Conservation (phyloP, 2,329 filamentous ascomycete species). For the Hansfordia pulvinata region DNA sequence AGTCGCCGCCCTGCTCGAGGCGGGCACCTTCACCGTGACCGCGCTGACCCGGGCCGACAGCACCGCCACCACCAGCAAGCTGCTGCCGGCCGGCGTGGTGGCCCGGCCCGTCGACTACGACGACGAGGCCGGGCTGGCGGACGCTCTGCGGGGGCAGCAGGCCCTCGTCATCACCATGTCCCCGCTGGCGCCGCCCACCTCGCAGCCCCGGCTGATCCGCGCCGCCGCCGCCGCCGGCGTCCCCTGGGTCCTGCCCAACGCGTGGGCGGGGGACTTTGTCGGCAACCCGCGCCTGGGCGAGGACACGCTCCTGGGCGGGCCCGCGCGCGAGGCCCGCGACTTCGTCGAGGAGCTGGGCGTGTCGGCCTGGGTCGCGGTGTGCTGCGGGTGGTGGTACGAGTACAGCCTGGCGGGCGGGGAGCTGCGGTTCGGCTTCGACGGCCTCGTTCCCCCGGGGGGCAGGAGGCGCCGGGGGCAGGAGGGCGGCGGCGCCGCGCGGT, state of each 20-base stretch:
- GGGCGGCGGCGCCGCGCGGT: slow-evolving; percentile 17
- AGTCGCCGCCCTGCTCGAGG: slow-evolving; percentile 21
- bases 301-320: slow-evolving; percentile 12
- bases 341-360: slow-evolving; percentile 21
- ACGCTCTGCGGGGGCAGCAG: slow-evolving; percentile 34
- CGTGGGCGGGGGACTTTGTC: slow-evolving; percentile 22
- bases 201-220: slow-evolving; percentile 30
- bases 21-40: slow-evolving; percentile 31
- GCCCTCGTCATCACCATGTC: slow-evolving; percentile 38
- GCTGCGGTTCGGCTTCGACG: slow-evolving; percentile 29
- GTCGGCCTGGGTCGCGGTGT: slow-evolving; percentile 24
- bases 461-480: too few species aligned
- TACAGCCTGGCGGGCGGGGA: slow-evolving; percentile 25
- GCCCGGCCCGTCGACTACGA: slow-evolving; percentile 24
- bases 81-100: slow-evolving; percentile 25
- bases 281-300: slow-evolving; percentile 18
- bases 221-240: slow-evolving; percentile 39
- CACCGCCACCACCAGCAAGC: slow-evolving; percentile 19
- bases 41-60: slow-evolving; percentile 29
- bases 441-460: too few species aligned
- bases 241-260: slow-evolving; percentile 38
- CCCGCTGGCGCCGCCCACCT: slow-evolving; percentile 23
- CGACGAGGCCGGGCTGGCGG: slow-evolving; percentile 23
- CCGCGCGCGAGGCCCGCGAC: slow-evolving; percentile 11
- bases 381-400: slow-evolving; percentile 33